A percentile compares a stretch with the other conserved stretches of the same genome.
phyloP scores from a whole-genome alignment of 805 yeast genomes.

The Cyberlindnera maritima region DNA sequence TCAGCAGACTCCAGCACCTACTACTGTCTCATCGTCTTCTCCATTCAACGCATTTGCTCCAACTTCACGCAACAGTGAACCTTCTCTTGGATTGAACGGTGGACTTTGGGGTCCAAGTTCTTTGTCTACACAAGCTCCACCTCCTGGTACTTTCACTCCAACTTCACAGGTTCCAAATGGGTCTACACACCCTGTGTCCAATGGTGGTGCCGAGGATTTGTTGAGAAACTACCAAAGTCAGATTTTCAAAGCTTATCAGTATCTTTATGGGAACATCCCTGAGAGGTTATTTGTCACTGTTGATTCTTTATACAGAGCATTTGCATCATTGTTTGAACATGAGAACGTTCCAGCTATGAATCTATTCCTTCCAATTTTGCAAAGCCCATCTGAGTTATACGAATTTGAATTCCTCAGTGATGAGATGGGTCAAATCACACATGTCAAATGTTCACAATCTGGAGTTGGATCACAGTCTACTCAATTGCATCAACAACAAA shows the following conservation, averaged over 20 bases:
- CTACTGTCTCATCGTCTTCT: not conserved
- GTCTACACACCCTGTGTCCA: not conserved
- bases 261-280: slow-evolving; percentile 1
- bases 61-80: not conserved
- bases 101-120: not conserved
- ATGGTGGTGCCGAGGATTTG: slow-evolving; percentile 4
- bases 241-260: slow-evolving; percentile 11
- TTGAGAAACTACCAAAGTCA: slow-evolving; percentile 7
- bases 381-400: slow-evolving; percentile 12
- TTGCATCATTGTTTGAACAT: slow-evolving; percentile 3
- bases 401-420: slow-evolving; percentile 13
- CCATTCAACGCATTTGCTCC: not conserved
- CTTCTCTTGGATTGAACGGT: not conserved
- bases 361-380: slow-evolving; percentile 15
- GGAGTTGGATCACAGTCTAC: not conserved
- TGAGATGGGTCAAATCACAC: slow-evolving; percentile 13
- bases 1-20: not conserved
- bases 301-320: slow-evolving; percentile 7
- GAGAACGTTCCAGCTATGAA: slow-evolving; percentile 1
- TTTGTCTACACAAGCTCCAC: not conserved
- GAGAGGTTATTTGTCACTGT: slow-evolving; percentile 3
- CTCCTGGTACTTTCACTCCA: not conserved
- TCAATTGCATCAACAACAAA: not conserved
- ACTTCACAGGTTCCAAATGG: not conserved
- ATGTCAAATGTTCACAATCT: slow-evolving; percentile 13